Conservation (phyloP, 805 yeast genomes). For the Yarrowia deformans region DNA sequence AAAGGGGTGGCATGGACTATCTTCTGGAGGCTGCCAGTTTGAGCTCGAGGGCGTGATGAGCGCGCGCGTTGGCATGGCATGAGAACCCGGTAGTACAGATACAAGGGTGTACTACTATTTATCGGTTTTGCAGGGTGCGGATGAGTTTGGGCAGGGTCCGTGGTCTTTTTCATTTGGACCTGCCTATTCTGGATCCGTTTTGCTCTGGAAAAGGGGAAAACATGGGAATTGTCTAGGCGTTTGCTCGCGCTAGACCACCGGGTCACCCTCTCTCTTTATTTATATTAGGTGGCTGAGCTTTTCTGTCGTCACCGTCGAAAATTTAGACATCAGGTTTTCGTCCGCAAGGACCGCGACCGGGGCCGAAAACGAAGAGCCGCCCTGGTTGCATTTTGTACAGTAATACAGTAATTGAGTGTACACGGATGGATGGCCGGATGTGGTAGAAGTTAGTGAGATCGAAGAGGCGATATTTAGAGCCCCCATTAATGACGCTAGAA, state of each 20-base stretch:
- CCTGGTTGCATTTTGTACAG: conserved; percentile 31
- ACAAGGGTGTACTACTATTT: background rate
- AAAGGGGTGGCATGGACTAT: conserved; percentile 46
- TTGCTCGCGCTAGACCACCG: conserved; percentile 12
- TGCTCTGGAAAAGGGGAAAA: background rate
- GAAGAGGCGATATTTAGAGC: too few relatives aligned
- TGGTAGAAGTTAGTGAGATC: too few relatives aligned
- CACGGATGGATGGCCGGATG: too few relatives aligned
- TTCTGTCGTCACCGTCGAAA: conserved; percentile 15
- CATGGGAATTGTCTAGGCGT: conserved; percentile 24
- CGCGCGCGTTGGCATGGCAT: too few relatives aligned
- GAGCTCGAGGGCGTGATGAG: conserved; percentile 25
- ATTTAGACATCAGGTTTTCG: conserved; percentile 24
- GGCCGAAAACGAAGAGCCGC: background rate
- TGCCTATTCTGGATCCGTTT: conserved; percentile 5
- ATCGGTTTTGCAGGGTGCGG: background rate
- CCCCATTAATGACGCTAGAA: too few relatives aligned
- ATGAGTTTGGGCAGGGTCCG: background rate
- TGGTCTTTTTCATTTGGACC: background rate
- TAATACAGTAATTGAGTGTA: conserved; percentile 36
- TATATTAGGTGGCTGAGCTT: conserved; percentile 8
- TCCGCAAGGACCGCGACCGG: background rate
- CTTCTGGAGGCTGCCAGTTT: conserved; percentile 48
- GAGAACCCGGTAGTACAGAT: background rate
- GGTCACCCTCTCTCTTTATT: conserved; percentile 36